Conservation (phyloP, 306 rosid species). For the Vigna radiata region DNA sequence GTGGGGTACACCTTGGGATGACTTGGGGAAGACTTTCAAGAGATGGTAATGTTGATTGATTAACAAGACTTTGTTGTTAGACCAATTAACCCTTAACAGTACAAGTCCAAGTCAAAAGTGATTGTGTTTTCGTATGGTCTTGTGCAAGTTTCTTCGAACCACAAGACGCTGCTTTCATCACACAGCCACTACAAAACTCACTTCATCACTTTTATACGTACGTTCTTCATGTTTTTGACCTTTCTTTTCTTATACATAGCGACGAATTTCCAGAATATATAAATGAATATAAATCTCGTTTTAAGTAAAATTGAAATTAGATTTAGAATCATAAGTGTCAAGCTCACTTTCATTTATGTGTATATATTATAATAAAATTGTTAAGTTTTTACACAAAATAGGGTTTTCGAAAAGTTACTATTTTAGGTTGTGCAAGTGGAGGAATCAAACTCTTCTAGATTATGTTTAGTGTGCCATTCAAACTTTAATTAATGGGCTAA, state of each 20-base stretch:
- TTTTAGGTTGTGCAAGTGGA: not conserved
- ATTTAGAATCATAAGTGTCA: no score
- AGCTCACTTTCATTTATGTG: no score
- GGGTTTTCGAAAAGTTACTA: no score
- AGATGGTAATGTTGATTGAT: not conserved
- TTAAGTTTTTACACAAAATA: no score
- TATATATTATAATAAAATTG: no score
- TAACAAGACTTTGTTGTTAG: constrained; percentile 32
- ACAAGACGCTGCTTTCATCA: not conserved
- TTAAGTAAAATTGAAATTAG: no score
- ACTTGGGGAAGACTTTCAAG: constrained; percentile 59
- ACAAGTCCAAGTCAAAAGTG: constrained; percentile 52
- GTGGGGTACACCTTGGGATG: constrained; percentile 58
- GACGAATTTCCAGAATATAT: no score
- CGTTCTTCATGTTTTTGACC: no score
- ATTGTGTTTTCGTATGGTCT: not conserved
- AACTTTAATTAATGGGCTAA: not conserved
- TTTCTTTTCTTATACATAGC: no score
- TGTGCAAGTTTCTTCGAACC: constrained; percentile 33
- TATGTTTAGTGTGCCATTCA: constrained; percentile 3
- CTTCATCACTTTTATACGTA: not conserved
- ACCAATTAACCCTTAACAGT: constrained; percentile 45
- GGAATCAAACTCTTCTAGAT: constrained; percentile 18
- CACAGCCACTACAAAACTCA: not conserved
- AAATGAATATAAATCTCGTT: no score